phyloP scores from a whole-genome alignment of 768 basidiomycete species.

The Sistotremastrum suecicum region DNA sequence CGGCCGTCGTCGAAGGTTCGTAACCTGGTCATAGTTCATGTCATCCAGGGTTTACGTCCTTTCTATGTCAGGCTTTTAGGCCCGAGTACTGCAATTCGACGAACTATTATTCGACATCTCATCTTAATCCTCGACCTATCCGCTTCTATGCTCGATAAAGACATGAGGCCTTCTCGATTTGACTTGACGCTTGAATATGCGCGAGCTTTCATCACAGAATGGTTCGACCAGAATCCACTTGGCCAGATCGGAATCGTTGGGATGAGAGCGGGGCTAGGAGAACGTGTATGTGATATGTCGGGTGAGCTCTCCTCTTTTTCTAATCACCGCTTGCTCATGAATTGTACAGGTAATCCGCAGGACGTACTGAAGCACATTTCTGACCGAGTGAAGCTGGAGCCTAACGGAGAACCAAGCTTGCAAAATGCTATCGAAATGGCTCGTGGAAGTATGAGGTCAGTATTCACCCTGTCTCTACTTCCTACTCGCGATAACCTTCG shows the following conservation, averaged over 20 bases:
- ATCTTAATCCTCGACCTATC: slow-evolving; percentile 89
- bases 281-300: slow-evolving; percentile 84
- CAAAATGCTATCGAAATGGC: slow-evolving; percentile 99
- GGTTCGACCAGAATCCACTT: slow-evolving; percentile 99
- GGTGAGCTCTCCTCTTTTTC: slow-evolving; percentile 32
- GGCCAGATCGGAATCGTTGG: slow-evolving; percentile 94
- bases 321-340: slow-evolving; percentile 1
- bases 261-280: slow-evolving; percentile 83
- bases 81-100: slow-evolving; percentile 76
- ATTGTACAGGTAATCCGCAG: slow-evolving; percentile 72
- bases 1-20: slow-evolving; percentile 68
- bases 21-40: background rate
- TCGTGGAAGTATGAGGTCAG: slow-evolving; percentile 78
- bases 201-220: slow-evolving; percentile 84
- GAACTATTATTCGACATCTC: slow-evolving; percentile 93
- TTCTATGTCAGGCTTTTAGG: slow-evolving; percentile 43
- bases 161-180: slow-evolving; percentile 90
- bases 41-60: slow-evolving; percentile 5
- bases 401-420: slow-evolving; percentile 83
- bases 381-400: slow-evolving; percentile 80
- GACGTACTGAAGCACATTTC: slow-evolving; percentile 81
- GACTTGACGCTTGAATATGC: slow-evolving; percentile 84
- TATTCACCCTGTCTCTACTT: background rate
- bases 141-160: slow-evolving; percentile 83
- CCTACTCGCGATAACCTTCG: background rate